A percentile compares a stretch with the other conserved stretches of the same genome.
Conservation (phyloP, 352 stramenopile genomes). For the Thalassiosira hispida region DNA sequence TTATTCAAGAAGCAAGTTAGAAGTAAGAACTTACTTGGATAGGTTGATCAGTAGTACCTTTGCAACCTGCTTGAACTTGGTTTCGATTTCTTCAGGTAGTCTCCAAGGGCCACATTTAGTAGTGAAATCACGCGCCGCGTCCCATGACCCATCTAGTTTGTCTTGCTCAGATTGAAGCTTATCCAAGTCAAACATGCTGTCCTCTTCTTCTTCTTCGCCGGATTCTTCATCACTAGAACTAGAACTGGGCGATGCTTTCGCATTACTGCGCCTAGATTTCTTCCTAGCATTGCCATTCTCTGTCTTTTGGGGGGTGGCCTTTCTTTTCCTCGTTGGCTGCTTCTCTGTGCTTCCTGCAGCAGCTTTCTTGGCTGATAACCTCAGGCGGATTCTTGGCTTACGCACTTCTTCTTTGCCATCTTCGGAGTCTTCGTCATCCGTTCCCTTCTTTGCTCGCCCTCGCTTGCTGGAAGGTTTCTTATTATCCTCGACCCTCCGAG, state of each 20-base stretch:
- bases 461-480: slow-evolving; percentile 1
- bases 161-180: slow-evolving; percentile 56
- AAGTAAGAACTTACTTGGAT: slow-evolving; percentile 46
- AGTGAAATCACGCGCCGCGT: slow-evolving; percentile 59
- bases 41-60: slow-evolving; percentile 69
- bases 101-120: slow-evolving; percentile 63
- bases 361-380: slow-evolving; percentile 18
- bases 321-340: slow-evolving; percentile 45
- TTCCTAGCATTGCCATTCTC: slow-evolving; percentile 37
- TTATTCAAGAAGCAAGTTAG: background rate
- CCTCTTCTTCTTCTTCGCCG: slow-evolving; percentile 33
- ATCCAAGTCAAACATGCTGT: slow-evolving; percentile 58
- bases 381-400: slow-evolving; percentile 50
- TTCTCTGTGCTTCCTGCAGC: slow-evolving; percentile 26
- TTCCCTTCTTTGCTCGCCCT: background rate
- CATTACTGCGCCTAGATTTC: slow-evolving; percentile 45
- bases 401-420: slow-evolving; percentile 26
- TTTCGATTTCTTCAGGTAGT: slow-evolving; percentile 55
- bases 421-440: slow-evolving; percentile 7
- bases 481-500: slow-evolving; percentile 1
- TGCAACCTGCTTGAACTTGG: slow-evolving; percentile 73
- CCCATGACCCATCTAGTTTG: slow-evolving; percentile 61
- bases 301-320: slow-evolving; percentile 11
- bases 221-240: slow-evolving; percentile 22
- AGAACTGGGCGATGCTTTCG: slow-evolving; percentile 4